phyloP scores from a whole-genome alignment of 139 green algal species.

The Chlamydomonas asymmetrica region DNA sequence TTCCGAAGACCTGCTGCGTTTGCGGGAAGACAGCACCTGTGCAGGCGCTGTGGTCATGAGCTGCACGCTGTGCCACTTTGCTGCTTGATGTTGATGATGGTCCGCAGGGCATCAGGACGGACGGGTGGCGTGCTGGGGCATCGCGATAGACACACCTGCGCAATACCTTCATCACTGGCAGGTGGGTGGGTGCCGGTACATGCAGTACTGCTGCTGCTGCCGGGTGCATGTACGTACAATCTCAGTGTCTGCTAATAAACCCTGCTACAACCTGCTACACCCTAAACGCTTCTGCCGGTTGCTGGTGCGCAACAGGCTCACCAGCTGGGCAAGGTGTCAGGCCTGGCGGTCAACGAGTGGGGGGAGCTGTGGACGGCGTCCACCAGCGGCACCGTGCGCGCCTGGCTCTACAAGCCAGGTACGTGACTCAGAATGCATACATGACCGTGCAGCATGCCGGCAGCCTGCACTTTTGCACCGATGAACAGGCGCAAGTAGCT shows the following conservation, averaged over 20 bases:
- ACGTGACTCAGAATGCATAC: no score
- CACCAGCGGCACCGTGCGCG: slow-evolving; percentile 50
- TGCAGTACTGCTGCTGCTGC: background rate
- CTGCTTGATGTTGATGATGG: no score
- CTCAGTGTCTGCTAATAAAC: background rate
- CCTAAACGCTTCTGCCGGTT: background rate
- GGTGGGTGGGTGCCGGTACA: background rate
- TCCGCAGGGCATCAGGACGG: slow-evolving; percentile 32
- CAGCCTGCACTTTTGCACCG: background rate
- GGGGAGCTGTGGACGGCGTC: slow-evolving; percentile 76
- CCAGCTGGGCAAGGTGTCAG: slow-evolving; percentile 39
- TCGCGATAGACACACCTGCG: background rate
- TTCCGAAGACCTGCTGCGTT: no score
- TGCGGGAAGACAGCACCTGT: background rate
- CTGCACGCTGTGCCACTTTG: background rate
- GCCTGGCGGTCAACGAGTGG: slow-evolving; percentile 44
- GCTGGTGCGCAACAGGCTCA: slow-evolving; percentile 27
- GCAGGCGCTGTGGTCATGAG: background rate
- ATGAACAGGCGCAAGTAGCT: background rate
- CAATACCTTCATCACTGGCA: slow-evolving; percentile 24
- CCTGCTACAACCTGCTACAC: background rate
- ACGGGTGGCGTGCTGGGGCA: slow-evolving; percentile 16
- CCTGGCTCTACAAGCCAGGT: slow-evolving; percentile 45
- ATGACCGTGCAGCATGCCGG: background rate
- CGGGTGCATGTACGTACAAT: background rate